These are phyloP conservation scores for Marasmius tenuissimus DNA, from an alignment of 1,284 basidiomycete genomes.

Conservation along the genomic window DNA sequence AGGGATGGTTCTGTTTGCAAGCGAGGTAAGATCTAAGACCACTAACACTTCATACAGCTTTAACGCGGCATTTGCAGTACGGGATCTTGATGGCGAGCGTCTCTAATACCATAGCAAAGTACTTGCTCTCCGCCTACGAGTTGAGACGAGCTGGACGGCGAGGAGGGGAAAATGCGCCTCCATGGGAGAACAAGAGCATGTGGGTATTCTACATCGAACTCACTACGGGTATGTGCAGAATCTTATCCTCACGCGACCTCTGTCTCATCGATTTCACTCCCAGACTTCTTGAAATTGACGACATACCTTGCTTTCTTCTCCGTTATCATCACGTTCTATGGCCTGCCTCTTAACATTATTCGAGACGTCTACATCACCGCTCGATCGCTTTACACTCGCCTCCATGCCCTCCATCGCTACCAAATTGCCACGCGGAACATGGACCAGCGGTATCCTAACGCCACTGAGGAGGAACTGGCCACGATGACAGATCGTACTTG, in stretches of 20 bases:
- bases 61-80: slow-evolving; percentile 53
- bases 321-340: slow-evolving; percentile 91
- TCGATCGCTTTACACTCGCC: slow-evolving; percentile 85
- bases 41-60: background rate
- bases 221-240: slow-evolving; percentile 64
- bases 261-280: slow-evolving; percentile 1
- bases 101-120: slow-evolving; percentile 81
- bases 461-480: slow-evolving; percentile 83
- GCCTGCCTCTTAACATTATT: slow-evolving; percentile 95
- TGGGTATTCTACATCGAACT: slow-evolving; percentile 95
- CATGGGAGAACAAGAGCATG: slow-evolving; percentile 99
- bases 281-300: slow-evolving; percentile 91
- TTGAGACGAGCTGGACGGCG: slow-evolving; percentile 71
- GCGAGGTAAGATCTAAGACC: slow-evolving; percentile 63
- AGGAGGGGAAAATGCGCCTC: slow-evolving; percentile 84
- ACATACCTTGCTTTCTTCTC: slow-evolving; percentile 94
- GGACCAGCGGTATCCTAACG: slow-evolving; percentile 95
- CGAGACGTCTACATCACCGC: slow-evolving; percentile 96
- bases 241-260: background rate
- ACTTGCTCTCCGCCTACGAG: slow-evolving; percentile 84
- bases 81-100: slow-evolving; percentile 86
- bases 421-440: slow-evolving; percentile 94
- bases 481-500: slow-evolving; percentile 88
- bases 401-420: slow-evolving; percentile 89
- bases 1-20: slow-evolving; percentile 92